A percentile compares a stretch with the other conserved stretches of the same genome.
phyloP scores from a whole-genome alignment of 2,329 filamentous ascomycete genomes.

The Xylariaceae sp. region DNA sequence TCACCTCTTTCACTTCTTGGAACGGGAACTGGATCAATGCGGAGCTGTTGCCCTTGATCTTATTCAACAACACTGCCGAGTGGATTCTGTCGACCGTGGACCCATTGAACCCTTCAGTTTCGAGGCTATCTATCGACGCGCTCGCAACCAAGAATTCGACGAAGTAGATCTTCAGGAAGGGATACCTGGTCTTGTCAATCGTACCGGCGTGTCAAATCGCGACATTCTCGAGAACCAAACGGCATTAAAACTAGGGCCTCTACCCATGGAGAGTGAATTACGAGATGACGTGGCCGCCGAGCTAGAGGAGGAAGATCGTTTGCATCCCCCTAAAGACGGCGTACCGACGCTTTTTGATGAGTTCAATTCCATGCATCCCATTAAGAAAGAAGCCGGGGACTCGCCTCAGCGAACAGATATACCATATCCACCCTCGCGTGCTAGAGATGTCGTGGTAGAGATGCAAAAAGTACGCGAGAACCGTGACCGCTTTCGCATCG shows the following conservation, averaged over 20 bases:
- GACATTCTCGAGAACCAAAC: conserved; percentile 55
- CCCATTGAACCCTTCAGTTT: conserved; percentile 62
- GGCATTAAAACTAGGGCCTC: conserved; percentile 68
- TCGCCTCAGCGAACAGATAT: conserved; percentile 73
- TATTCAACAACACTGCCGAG: conserved; percentile 56
- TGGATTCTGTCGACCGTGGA: conserved; percentile 56
- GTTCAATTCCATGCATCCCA: conserved; percentile 72
- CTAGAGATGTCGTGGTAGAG: conserved; percentile 87
- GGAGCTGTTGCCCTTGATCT: conserved; percentile 74
- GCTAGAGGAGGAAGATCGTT: conserved; percentile 78
- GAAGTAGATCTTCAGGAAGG: conserved; percentile 61
- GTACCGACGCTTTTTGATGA: conserved; percentile 75
- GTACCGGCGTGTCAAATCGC: conserved; percentile 58
- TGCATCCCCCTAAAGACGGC: conserved; percentile 66
- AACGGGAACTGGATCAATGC: conserved; percentile 77
- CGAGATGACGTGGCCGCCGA: conserved; percentile 83
- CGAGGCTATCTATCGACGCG: conserved; percentile 56
- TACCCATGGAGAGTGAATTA: conserved; percentile 79
- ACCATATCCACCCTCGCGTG: conserved; percentile 81
- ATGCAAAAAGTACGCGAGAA: conserved; percentile 92
- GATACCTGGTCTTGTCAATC: conserved; percentile 52
- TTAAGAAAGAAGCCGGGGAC: conserved; percentile 88
- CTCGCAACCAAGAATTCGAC: conserved; percentile 59
- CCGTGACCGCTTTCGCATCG: conserved; percentile 84
- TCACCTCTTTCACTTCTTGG: conserved; percentile 81